Conservation (phyloP, 139 green algal genomes). For the Chlamydomonas urium region DNA sequence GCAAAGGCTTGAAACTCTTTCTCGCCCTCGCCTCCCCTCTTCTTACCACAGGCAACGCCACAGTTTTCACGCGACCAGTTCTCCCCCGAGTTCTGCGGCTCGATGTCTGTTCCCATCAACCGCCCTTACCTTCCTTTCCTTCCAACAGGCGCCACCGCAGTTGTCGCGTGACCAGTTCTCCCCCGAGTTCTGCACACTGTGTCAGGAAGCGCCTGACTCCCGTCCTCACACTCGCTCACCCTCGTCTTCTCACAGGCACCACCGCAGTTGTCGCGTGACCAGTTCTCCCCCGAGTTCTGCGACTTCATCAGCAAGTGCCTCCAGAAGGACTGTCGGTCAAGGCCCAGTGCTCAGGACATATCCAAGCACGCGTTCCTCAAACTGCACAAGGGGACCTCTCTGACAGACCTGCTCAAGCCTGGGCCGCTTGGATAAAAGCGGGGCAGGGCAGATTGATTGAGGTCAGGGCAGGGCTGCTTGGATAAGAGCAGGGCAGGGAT, state of each 20-base stretch:
- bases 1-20: conserved; percentile 16
- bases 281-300: conserved; percentile 70
- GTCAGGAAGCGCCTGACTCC: not conserved
- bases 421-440: no score
- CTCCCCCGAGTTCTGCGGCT: conserved; percentile 65
- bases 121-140: no score
- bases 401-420: conserved; percentile 27
- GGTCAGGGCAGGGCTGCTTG: no score
- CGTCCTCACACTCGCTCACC: not conserved
- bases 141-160: not conserved
- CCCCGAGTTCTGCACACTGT: conserved; percentile 69
- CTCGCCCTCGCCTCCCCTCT: not conserved
- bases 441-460: no score
- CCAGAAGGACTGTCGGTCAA: conserved; percentile 29
- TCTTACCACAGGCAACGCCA: not conserved
- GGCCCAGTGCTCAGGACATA: conserved; percentile 28
- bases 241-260: conserved; percentile 18
- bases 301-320: conserved; percentile 69
- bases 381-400: conserved; percentile 20
- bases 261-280: conserved; percentile 22
- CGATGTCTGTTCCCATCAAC: no score
- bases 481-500: no score
- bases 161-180: conserved; percentile 40
- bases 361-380: conserved; percentile 38
- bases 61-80: conserved; percentile 30